Conservation (phyloP, 1,284 basidiomycete species). For the Ustilago hordei region DNA sequence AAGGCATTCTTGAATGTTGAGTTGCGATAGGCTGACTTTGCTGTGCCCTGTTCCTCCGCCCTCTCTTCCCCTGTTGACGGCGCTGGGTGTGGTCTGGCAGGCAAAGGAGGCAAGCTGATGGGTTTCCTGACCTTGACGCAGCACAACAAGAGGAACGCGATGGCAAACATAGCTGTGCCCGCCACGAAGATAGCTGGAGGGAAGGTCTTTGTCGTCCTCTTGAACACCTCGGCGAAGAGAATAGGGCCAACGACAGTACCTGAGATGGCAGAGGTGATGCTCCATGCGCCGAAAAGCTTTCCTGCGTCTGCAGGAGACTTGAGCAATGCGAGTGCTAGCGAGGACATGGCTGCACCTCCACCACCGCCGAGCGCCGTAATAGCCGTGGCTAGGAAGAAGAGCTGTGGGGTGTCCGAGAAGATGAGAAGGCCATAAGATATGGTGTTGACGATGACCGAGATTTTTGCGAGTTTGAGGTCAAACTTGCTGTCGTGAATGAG, state of each 20-base stretch:
- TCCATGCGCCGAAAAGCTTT: constrained; percentile 67
- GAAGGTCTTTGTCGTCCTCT: constrained; percentile 45
- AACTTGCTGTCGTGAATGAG: constrained; percentile 68
- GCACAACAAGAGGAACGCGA: constrained; percentile 34
- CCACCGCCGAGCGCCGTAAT: constrained; percentile 58
- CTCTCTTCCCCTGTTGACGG: background rate
- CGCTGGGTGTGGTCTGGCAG: constrained; percentile 43
- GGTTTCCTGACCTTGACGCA: constrained; percentile 57
- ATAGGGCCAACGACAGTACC: constrained; percentile 63
- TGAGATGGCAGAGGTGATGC: constrained; percentile 59
- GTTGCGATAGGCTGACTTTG: constrained; percentile 20
- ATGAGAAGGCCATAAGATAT: constrained; percentile 39
- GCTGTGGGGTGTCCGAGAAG: constrained; percentile 34
- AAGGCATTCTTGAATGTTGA: constrained; percentile 32
- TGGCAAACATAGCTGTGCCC: constrained; percentile 40
- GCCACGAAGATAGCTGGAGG: constrained; percentile 58
- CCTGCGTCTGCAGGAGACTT: constrained; percentile 61
- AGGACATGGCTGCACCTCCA: constrained; percentile 64
- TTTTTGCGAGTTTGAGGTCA: constrained; percentile 56
- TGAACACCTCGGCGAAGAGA: constrained; percentile 60
- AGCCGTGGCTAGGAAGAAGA: constrained; percentile 47
- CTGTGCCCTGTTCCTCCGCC: constrained; percentile 4
- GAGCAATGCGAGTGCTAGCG: constrained; percentile 63
- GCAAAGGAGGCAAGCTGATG: constrained; percentile 51
- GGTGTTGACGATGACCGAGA: constrained; percentile 42